A percentile compares a stretch with the other conserved stretches of the same genome.
These are phyloP conservation scores for Dryas integrifolia DNA, from an alignment of 331 rosid species.

Conservation along the genomic window DNA sequence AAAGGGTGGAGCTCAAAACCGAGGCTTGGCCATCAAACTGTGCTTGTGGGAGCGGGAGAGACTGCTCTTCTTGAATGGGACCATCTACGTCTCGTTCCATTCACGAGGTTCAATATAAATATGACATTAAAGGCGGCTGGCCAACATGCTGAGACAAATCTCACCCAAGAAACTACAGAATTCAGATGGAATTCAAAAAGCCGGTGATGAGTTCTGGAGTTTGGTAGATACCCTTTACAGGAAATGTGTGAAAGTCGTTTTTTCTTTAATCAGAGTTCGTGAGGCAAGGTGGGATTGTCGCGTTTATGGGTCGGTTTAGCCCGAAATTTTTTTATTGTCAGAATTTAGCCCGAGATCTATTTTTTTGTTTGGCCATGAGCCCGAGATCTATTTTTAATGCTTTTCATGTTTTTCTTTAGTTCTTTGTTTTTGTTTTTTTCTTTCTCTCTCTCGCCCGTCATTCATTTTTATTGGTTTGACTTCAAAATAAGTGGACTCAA, in stretches of 20 bases:
- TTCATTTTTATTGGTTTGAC: no score
- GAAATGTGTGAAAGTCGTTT: constrained; percentile 11
- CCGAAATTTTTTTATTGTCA: background rate
- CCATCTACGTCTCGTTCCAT: constrained; percentile 61
- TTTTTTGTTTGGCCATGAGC: no score
- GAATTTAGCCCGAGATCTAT: background rate
- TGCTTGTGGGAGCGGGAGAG: constrained; percentile 24
- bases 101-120: constrained; percentile 3
- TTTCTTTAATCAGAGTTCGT: no score
- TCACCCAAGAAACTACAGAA: background rate
- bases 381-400: background rate
- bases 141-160: background rate
- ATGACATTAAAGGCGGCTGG: background rate
- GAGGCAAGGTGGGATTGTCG: background rate
- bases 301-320: background rate
- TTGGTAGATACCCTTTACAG: background rate
- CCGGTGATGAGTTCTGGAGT: background rate
- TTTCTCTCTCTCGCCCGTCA: no score
- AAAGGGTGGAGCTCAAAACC: constrained; percentile 47
- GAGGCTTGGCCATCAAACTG: constrained; percentile 26
- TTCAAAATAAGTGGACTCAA: no score
- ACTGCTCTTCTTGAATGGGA: constrained; percentile 25
- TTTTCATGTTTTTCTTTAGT: background rate
- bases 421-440: background rate
- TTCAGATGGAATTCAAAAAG: background rate